Evolutionary conservation across 106 monocot genomes (phyloP).

Genomic region (Phalaenopsis equestris): DNA sequence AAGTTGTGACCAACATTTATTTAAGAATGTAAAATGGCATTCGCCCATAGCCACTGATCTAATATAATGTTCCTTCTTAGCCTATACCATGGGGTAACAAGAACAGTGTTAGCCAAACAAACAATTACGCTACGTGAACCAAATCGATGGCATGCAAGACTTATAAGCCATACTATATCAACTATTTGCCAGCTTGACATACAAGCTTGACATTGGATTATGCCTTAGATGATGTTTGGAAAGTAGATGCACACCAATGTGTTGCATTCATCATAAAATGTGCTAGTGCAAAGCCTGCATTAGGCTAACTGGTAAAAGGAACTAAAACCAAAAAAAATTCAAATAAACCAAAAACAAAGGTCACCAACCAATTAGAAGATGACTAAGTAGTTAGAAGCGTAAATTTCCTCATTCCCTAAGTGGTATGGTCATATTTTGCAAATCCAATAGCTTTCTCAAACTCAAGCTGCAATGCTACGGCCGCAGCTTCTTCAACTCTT

Average conservation of each 20-base stretch:
- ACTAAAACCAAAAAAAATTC: background rate
- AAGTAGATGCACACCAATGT: background rate
- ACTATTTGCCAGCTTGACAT: background rate
- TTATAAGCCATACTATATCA: background rate
- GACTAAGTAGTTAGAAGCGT: background rate
- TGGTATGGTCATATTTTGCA: too few relatives aligned
- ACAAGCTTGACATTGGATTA: background rate
- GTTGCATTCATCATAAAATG: background rate
- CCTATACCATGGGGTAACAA: background rate
- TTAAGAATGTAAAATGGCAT: background rate
- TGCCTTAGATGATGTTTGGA: background rate
- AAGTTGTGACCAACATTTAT: too few relatives aligned
- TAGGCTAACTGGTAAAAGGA: background rate
- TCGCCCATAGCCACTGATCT: background rate
- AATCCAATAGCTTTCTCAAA: too few relatives aligned
- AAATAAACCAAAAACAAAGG: background rate
- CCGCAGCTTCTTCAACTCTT: too few relatives aligned
- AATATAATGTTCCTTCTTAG: background rate
- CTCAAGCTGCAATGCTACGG: too few relatives aligned
- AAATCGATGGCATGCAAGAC: background rate
- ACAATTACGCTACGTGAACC: background rate
- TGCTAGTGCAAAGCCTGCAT: background rate
- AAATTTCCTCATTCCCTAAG: too few relatives aligned
- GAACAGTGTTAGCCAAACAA: background rate
- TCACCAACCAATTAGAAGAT: background rate